These are phyloP conservation scores for Yarrowia divulgata DNA, from an alignment of 805 yeast genomes.

Conservation along the genomic window DNA sequence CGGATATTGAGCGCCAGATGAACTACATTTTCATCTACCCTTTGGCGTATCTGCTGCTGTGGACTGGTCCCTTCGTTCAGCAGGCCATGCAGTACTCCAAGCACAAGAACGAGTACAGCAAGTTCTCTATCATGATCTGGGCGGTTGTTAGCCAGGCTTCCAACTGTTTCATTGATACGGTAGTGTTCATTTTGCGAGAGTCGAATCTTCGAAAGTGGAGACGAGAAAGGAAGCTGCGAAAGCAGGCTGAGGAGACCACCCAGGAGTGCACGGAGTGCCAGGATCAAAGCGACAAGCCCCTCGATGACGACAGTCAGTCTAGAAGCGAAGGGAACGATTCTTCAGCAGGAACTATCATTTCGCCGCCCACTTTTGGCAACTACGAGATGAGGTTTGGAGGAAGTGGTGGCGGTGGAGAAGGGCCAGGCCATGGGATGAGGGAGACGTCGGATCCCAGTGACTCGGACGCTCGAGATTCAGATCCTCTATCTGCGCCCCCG, in stretches of 20 bases:
- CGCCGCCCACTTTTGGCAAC: conserved; percentile 16
- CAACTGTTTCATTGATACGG: conserved; percentile 77
- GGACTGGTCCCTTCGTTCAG: conserved; percentile 80
- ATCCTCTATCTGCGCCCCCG: conserved; percentile 9
- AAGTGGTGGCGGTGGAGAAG: conserved; percentile 2
- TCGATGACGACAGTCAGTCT: conserved; percentile 16
- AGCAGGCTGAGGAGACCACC: neutral
- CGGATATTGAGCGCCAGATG: conserved; percentile 76
- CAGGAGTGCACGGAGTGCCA: conserved; percentile 4
- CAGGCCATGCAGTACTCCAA: conserved; percentile 63
- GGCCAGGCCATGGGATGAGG: neutral
- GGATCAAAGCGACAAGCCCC: conserved; percentile 12
- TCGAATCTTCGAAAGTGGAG: conserved; percentile 28
- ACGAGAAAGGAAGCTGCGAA: conserved; percentile 9
- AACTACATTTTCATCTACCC: conserved; percentile 85
- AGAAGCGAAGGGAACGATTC: conserved; percentile 23
- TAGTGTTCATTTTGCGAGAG: conserved; percentile 79
- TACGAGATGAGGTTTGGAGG: conserved; percentile 27
- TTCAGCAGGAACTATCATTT: conserved; percentile 17
- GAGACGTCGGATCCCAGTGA: neutral
- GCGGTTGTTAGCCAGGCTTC: conserved; percentile 83
- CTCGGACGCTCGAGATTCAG: neutral
- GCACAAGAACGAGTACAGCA: conserved; percentile 55
- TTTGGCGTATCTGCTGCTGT: conserved; percentile 74
- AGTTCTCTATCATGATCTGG: conserved; percentile 67